Evolutionary conservation across 192 early-diverging fungal genomes (phyloP).

Genomic region (Thoreauomyces humboldtii): DNA sequence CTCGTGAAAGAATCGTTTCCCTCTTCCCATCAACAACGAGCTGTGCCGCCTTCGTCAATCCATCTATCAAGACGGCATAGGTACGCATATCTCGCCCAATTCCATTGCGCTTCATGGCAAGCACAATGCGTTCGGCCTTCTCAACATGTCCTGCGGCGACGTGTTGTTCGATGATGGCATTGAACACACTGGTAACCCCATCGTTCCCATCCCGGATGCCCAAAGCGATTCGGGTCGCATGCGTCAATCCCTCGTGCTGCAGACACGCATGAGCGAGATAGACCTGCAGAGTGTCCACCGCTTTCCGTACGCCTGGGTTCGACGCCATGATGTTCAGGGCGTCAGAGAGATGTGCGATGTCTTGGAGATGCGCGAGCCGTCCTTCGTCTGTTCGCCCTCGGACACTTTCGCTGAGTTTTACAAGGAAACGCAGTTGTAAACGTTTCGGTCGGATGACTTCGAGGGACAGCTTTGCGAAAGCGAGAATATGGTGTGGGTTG

Average conservation of each 20-base stretch:
- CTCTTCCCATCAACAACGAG: too few relatives aligned
- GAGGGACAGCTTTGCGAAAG: too few relatives aligned
- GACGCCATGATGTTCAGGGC: too few relatives aligned
- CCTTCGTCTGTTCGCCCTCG: too few relatives aligned
- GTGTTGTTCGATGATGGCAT: not conserved
- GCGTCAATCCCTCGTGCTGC: not conserved
- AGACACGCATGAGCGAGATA: not conserved
- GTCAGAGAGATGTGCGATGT: too few relatives aligned
- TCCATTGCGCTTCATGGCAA: not conserved
- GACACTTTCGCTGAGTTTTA: too few relatives aligned
- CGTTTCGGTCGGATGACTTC: too few relatives aligned
- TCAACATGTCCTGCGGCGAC: not conserved
- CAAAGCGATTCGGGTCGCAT: not conserved
- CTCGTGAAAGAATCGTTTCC: too few relatives aligned
- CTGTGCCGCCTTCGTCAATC: slow-evolving; percentile 1
- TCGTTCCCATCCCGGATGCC: not conserved
- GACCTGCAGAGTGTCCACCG: not conserved
- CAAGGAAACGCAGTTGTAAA: too few relatives aligned
- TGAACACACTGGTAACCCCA: not conserved
- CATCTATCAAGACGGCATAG: not conserved
- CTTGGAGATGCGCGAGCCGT: too few relatives aligned
- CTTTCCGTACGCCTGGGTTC: too few relatives aligned
- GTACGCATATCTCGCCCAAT: not conserved
- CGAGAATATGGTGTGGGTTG: too few relatives aligned
- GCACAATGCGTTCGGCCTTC: not conserved